Conservation (phyloP, 169 alveolate genomes). For the Plasmodium cynomolgi region DNA sequence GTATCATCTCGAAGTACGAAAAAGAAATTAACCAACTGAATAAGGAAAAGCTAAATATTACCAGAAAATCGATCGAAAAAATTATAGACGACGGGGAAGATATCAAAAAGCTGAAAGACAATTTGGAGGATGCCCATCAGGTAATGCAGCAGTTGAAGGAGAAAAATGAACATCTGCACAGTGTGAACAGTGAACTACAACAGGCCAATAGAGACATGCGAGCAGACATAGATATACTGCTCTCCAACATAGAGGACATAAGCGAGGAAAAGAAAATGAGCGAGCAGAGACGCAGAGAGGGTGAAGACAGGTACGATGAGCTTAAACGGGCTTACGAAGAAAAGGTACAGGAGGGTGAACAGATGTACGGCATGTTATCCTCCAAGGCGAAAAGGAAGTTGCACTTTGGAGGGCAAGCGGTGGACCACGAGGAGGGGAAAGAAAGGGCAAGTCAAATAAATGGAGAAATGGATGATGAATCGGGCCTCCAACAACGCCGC, state of each 20-base stretch:
- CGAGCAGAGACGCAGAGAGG: background rate
- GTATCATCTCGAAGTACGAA: constrained; percentile 27
- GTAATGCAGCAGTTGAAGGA: constrained; percentile 15
- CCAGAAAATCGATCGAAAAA: constrained; percentile 47
- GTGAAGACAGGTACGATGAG: constrained; percentile 35
- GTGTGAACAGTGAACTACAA: constrained; percentile 25
- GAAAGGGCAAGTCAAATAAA: background rate
- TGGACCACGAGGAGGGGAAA: background rate
- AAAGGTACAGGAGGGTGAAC: constrained; percentile 27
- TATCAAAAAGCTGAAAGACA: constrained; percentile 36
- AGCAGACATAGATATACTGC: constrained; percentile 37
- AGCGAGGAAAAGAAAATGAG: constrained; percentile 29
- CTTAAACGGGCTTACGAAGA: constrained; percentile 21
- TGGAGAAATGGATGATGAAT: background rate
- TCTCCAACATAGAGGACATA: constrained; percentile 35
- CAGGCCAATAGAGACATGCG: constrained; percentile 55
- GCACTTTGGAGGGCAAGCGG: background rate
- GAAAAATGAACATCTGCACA: constrained; percentile 37
- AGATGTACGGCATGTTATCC: constrained; percentile 1
- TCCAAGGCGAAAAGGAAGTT: constrained; percentile 30
- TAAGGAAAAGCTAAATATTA: constrained; percentile 36
- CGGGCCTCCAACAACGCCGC: background rate
- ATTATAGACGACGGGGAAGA: constrained; percentile 65
- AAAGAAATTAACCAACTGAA: constrained; percentile 51
- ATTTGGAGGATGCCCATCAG: constrained; percentile 36